Conservation (phyloP, 2,329 filamentous ascomycete genomes). For the Verticillium alfalfae region DNA sequence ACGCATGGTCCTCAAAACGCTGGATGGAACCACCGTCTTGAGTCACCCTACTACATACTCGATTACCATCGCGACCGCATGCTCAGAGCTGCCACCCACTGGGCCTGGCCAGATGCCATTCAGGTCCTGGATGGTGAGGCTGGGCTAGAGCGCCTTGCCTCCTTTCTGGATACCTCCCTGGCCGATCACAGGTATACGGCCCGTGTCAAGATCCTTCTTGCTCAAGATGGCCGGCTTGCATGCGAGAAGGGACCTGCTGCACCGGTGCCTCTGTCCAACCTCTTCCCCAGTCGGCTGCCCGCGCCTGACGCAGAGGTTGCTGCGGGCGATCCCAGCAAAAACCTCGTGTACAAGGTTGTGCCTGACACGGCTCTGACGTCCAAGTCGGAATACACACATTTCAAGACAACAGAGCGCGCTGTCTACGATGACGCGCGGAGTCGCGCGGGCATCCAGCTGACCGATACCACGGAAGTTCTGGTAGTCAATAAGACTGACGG, state of each 20-base stretch:
- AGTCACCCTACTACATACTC: constrained; percentile 72
- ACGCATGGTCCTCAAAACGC: constrained; percentile 29
- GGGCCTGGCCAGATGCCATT: constrained; percentile 45
- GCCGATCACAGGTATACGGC: not conserved
- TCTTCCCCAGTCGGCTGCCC: constrained; percentile 54
- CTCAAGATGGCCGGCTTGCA: constrained; percentile 37
- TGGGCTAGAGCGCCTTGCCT: constrained; percentile 36
- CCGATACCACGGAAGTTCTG: constrained; percentile 64
- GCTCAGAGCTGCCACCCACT: constrained; percentile 55
- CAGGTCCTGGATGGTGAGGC: constrained; percentile 34
- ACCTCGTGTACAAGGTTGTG: constrained; percentile 34
- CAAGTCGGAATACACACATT: constrained; percentile 65
- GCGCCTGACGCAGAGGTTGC: constrained; percentile 26
- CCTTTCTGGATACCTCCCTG: constrained; percentile 23
- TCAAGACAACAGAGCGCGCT: constrained; percentile 74
- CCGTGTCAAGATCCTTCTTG: constrained; percentile 52
- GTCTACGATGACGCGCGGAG: constrained; percentile 67
- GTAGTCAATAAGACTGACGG: constrained; percentile 56
- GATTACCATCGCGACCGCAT: constrained; percentile 74
- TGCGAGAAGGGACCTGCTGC: constrained; percentile 31
- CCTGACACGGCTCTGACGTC: constrained; percentile 35
- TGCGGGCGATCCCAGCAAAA: constrained; percentile 17
- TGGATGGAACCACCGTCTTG: constrained; percentile 46
- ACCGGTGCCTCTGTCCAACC: constrained; percentile 26
- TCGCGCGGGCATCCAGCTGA: constrained; percentile 48